Evolutionary conservation across 352 stramenopile genomes (phyloP), one percentile per base, ranked within the genome.

Genomic region (Phytophthora cactorum): DNA sequence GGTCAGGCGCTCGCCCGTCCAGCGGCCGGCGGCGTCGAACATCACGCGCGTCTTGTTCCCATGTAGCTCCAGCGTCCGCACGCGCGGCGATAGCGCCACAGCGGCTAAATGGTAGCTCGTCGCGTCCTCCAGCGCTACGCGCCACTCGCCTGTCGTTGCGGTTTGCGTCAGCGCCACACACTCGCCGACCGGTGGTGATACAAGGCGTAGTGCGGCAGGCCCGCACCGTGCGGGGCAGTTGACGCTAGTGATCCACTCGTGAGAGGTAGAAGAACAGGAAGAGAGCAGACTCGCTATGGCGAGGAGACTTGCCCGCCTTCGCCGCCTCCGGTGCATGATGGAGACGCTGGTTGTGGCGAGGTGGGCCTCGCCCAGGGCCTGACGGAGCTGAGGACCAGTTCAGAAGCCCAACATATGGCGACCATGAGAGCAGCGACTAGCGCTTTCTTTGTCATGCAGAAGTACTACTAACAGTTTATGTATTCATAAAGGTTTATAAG

Each of bases 241-340:
- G 52, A 0, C 28, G 10, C 36, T 54, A 7, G 25, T 59, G 11
- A 25, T 50, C 64, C 45, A 62, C 9, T 65, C 36, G 15, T 52
- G 50, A 2, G 32, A 52, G 10, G 9, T n/a, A 5, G 49, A 32
- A 22, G 38, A 22, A 36, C 8, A 47, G 5, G 17, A 46, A 22
- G 67, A 61, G 15, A 73, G 17, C 25, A 76, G 45, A 38, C 56
- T 36, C 53, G 31, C 47, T 5, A 70, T 31, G 3, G 46, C 27
- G 3, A 63, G n/a, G 22, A 65, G 17, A 38, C 53, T 44, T n/a
- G 28, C 17, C 8, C 54, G 59, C 44, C 58, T 53, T 31, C 69
- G 52, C 34, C 69, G 64, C 43, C 59, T 70, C 2, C 41, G 59
- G 32, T 68, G 59, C 70, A 74, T 77, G 45, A 52, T 50, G 43